A percentile compares a stretch with the other conserved stretches of the same genome.
Conservation (phyloP, 108 stramenopile genomes). For the Aurantiochytrium sp. region DNA sequence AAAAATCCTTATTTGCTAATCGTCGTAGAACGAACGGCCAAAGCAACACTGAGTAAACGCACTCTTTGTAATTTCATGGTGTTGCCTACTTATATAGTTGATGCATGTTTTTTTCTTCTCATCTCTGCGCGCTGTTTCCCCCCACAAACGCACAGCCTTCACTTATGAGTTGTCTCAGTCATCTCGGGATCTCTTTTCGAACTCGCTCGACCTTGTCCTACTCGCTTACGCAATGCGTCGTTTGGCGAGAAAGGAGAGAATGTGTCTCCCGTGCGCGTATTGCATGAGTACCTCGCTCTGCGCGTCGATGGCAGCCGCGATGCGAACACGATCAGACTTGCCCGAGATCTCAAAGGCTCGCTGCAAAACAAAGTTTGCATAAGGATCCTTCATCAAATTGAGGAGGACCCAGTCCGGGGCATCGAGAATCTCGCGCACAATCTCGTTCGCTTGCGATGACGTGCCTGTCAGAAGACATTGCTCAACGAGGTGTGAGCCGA, state of each 20-base stretch:
- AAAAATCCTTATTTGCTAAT: too few relatives aligned
- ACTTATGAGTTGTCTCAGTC: too few relatives aligned
- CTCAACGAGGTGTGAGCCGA: neutral
- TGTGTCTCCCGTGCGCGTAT: neutral
- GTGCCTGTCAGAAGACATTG: neutral
- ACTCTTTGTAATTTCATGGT: too few relatives aligned
- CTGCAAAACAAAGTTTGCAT: neutral
- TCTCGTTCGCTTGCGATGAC: neutral
- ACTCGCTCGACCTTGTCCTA: too few relatives aligned
- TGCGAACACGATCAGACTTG: neutral
- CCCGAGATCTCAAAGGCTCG: neutral
- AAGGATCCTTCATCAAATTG: neutral
- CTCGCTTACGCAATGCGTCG: neutral
- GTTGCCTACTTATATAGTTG: too few relatives aligned
- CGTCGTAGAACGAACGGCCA: too few relatives aligned
- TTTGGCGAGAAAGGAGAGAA: neutral
- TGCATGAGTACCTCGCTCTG: neutral
- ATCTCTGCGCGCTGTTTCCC: too few relatives aligned
- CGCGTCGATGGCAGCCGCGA: neutral
- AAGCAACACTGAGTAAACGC: too few relatives aligned
- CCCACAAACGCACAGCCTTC: too few relatives aligned
- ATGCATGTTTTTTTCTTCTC: too few relatives aligned
- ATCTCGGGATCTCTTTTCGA: neutral
- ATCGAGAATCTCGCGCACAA: neutral
- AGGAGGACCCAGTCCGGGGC: neutral